These are phyloP conservation scores for Blastobotrys americana DNA, from an alignment of 805 yeast genomes.

Conservation along the genomic window DNA sequence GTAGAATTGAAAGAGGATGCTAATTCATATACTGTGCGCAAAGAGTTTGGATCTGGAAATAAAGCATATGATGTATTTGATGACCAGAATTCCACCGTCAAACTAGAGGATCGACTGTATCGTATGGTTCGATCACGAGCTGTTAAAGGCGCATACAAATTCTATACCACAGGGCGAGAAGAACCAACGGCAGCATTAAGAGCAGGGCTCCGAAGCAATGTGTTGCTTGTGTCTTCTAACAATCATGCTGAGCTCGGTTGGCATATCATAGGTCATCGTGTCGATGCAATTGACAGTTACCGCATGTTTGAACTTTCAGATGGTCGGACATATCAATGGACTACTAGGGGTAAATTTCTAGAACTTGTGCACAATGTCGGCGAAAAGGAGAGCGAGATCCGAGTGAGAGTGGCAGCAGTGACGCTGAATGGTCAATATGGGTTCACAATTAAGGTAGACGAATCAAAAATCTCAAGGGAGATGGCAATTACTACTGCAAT, in stretches of 20 bases:
- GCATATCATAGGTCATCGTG: conserved; percentile 53
- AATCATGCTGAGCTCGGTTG: conserved; percentile 52
- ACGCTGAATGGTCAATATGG: conserved; percentile 47
- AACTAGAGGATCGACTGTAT: conserved; percentile 36
- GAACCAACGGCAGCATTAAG: conserved; percentile 52
- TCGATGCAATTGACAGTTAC: conserved; percentile 55
- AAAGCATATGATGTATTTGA: conserved; percentile 49
- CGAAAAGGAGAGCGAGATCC: conserved; percentile 55
- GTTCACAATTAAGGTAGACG: conserved; percentile 50
- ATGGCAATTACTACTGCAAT: conserved; percentile 54
- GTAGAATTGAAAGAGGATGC: conserved; percentile 36
- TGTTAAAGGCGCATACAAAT: conserved; percentile 57
- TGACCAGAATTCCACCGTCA: conserved; percentile 32
- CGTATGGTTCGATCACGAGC: conserved; percentile 58
- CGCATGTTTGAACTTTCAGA: conserved; percentile 54
- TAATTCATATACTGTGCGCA: conserved; percentile 40
- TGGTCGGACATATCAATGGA: conserved; percentile 60
- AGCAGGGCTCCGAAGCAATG: conserved; percentile 56
- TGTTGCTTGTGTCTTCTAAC: conserved; percentile 42
- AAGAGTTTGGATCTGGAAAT: conserved; percentile 56
- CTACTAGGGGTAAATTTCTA: conserved; percentile 48
- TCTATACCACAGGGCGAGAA: conserved; percentile 47
- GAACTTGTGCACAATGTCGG: conserved; percentile 54
- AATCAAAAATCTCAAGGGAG: conserved; percentile 47
- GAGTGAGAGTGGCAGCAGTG: conserved; percentile 57